Evolutionary conservation across 345 rosid species (phyloP).

Genomic region (Salix dunnii): DNA sequence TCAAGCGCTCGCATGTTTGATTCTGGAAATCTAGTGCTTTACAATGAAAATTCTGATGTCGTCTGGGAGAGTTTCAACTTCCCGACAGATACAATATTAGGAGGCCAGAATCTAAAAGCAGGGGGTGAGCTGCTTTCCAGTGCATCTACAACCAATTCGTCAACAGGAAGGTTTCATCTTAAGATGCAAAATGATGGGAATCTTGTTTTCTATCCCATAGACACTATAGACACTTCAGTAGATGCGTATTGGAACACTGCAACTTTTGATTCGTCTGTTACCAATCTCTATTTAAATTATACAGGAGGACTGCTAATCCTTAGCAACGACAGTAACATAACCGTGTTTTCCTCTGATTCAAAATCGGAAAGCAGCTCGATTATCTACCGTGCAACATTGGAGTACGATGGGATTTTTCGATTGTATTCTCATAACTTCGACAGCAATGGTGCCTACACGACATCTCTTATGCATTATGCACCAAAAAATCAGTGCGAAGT

Average conservation of each 20-base stretch:
- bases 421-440: slow-evolving; percentile 3
- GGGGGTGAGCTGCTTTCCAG: not conserved
- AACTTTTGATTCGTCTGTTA: not conserved
- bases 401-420: not conserved
- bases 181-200: not conserved
- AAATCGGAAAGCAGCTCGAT: not conserved
- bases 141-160: not conserved
- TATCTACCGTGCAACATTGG: slow-evolving; percentile 15
- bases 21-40: slow-evolving; percentile 8
- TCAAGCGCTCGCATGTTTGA: not conserved
- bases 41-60: not conserved
- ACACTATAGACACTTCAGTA: not conserved
- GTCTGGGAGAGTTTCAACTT: slow-evolving; percentile 5
- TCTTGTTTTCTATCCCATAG: not conserved
- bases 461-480: not conserved
- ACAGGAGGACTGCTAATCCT: not conserved
- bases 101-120: not conserved
- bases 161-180: not conserved
- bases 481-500: not conserved
- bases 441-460: not conserved
- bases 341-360: not conserved
- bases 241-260: not conserved
- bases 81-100: slow-evolving; percentile 14
- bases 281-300: not conserved
- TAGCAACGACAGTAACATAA: not conserved